Conservation (phyloP, 306 rosid genomes). For the Hippophae rhamnoides region DNA sequence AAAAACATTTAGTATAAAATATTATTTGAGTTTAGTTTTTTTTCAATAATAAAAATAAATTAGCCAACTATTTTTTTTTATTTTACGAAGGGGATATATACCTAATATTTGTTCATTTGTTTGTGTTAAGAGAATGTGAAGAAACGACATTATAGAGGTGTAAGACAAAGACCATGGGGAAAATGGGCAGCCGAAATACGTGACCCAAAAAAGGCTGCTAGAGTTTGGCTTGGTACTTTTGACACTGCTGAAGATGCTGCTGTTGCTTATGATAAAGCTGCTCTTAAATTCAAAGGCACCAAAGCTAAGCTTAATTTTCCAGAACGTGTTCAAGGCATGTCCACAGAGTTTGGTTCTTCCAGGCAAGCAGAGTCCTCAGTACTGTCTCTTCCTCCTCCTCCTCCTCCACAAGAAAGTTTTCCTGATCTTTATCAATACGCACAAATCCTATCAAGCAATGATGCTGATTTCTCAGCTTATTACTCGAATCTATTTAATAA, state of each 20-base stretch:
- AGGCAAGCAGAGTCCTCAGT: not conserved
- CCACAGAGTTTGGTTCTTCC: not conserved
- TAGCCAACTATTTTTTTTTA: no score
- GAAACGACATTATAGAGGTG: conserved; percentile 62
- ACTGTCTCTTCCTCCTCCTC: conserved; percentile 7
- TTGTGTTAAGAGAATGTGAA: conserved; percentile 26
- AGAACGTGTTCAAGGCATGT: conserved; percentile 23
- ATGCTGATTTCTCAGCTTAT: conserved; percentile 27
- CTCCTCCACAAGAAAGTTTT: conserved; percentile 22
- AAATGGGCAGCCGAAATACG: conserved; percentile 96
- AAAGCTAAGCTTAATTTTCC: conserved; percentile 87
- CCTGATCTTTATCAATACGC: conserved; percentile 65
- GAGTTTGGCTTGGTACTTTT: conserved; percentile 85
- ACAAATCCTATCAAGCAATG: conserved; percentile 52
- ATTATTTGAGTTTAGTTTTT: no score
- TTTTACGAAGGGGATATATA: no score
- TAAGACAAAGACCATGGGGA: conserved; percentile 84
- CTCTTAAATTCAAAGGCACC: conserved; percentile 65
- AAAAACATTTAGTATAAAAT: no score
- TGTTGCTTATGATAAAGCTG: conserved; percentile 67
- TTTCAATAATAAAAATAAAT: no score
- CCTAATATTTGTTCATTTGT: no score
- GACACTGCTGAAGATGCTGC: conserved; percentile 88
- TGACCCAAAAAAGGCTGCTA: conserved; percentile 75
- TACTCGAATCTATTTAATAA: not conserved